phyloP scores from a whole-genome alignment of 1,139 yeast genomes.

The Suhomyces yuchorum region DNA sequence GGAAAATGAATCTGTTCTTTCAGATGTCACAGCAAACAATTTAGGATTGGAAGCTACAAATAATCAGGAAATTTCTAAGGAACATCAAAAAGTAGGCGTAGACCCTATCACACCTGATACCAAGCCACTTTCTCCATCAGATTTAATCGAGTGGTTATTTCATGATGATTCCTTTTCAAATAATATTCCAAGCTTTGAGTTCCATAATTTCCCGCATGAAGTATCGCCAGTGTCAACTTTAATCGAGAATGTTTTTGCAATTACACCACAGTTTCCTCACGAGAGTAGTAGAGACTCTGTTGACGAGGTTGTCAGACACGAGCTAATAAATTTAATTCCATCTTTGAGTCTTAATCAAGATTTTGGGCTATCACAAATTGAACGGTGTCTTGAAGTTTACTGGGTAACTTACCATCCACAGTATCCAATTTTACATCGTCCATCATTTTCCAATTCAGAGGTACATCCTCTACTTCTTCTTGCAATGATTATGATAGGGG shows the following conservation, averaged over 20 bases:
- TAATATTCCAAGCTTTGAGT: slow-evolving; percentile 15
- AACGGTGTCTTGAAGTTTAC: slow-evolving; percentile 35
- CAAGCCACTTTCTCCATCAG: slow-evolving; percentile 28
- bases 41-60: neutral
- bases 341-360: slow-evolving; percentile 32
- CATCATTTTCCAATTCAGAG: slow-evolving; percentile 56
- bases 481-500: slow-evolving; percentile 57
- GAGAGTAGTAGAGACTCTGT: slow-evolving; percentile 27
- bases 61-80: neutral
- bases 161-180: slow-evolving; percentile 24
- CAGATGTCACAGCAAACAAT: no score
- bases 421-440: slow-evolving; percentile 60
- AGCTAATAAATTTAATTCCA: slow-evolving; percentile 35
- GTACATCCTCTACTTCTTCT: slow-evolving; percentile 56
- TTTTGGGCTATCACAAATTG: slow-evolving; percentile 28
- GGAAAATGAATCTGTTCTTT: no score
- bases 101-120: slow-evolving; percentile 2
- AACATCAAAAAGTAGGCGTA: neutral
- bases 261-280: slow-evolving; percentile 33
- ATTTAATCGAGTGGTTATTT: slow-evolving; percentile 34
- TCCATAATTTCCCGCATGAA: slow-evolving; percentile 21
- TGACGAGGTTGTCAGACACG: slow-evolving; percentile 31
- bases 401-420: slow-evolving; percentile 65
- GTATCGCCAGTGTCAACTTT: slow-evolving; percentile 29
- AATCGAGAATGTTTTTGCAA: slow-evolving; percentile 35